phyloP scores from a whole-genome alignment of 2,329 filamentous ascomycete species.

The Coniochaeta prunicola region DNA sequence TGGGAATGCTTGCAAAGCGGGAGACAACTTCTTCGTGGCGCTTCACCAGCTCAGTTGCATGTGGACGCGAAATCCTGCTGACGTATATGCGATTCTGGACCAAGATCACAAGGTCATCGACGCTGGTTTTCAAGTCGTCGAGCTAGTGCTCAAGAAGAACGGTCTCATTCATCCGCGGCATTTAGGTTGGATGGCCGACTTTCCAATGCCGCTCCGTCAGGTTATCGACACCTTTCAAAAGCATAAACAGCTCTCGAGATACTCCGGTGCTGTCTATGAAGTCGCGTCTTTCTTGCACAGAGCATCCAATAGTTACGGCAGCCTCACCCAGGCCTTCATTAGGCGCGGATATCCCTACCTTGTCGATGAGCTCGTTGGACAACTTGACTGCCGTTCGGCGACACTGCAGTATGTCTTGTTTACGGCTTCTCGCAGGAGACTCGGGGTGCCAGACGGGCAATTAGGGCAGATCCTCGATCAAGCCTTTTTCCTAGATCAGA shows the following conservation, averaged over 20 bases:
- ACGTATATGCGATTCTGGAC: conserved; percentile 28
- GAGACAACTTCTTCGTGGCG: conserved; percentile 57
- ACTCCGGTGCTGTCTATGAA: conserved; percentile 14
- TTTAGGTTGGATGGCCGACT: conserved; percentile 26
- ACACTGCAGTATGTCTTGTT: conserved; percentile 22
- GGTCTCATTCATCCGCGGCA: conserved; percentile 17
- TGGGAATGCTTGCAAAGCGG: conserved; percentile 41
- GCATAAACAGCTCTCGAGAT: conserved; percentile 6
- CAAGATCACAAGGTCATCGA: conserved; percentile 21
- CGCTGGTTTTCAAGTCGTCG: conserved; percentile 24
- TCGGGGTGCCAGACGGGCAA: conserved; percentile 14
- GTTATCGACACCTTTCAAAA: conserved; percentile 4
- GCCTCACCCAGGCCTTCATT: conserved; percentile 15
- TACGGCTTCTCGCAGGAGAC: conserved; percentile 15
- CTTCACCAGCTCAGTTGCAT: conserved; percentile 60
- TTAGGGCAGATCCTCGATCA: conserved; percentile 12
- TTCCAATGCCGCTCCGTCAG: conserved; percentile 20
- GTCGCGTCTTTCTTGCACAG: conserved; percentile 37
- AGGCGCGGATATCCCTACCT: conserved; percentile 21
- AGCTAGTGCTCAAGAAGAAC: conserved; percentile 30
- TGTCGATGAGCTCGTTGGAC: conserved; percentile 23
- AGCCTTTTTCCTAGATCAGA: conserved; percentile 17
- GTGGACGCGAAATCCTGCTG: conserved; percentile 33
- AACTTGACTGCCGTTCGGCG: conserved; percentile 20
- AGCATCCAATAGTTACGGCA: conserved; percentile 32